Conservation (phyloP, 2,329 filamentous ascomycete species). For the Trichophyton simii region DNA sequence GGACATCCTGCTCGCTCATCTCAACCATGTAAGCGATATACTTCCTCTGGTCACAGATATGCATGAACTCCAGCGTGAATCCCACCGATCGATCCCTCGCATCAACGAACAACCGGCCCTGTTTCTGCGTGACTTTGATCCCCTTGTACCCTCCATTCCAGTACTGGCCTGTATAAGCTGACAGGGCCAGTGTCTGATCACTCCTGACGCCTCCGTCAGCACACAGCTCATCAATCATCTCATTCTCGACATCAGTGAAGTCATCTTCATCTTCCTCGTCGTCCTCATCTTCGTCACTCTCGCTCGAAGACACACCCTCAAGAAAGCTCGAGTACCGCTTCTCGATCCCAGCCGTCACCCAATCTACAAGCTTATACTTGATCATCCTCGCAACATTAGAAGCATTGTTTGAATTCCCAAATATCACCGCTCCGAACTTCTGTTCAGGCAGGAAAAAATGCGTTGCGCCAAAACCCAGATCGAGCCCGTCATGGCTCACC, state of each 20-base stretch:
- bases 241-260: neutral
- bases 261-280: neutral
- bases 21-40: conserved; percentile 18
- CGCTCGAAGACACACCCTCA: neutral
- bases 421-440: neutral
- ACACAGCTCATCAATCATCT: neutral
- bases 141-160: conserved; percentile 15
- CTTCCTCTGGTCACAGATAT: conserved; percentile 18
- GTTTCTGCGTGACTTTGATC: conserved; percentile 17
- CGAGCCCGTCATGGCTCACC: conserved; percentile 4
- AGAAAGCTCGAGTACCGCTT: neutral
- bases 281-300: neutral
- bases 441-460: neutral
- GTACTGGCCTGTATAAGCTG: neutral
- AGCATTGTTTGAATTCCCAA: neutral
- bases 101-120: conserved; percentile 21
- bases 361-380: conserved; percentile 13
- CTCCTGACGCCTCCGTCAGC: neutral
- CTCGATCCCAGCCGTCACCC: conserved; percentile 15
- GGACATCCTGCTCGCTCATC: conserved; percentile 7
- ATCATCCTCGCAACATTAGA: neutral
- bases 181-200: neutral
- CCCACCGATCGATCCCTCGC: conserved; percentile 23
- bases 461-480: neutral
- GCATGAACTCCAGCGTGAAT: conserved; percentile 22